Percentiles rank a stretch among this genome's conserved stretches.
These are phyloP conservation scores for Ogataea corticis DNA, from an alignment of 805 yeast genomes.

Conservation along the genomic window DNA sequence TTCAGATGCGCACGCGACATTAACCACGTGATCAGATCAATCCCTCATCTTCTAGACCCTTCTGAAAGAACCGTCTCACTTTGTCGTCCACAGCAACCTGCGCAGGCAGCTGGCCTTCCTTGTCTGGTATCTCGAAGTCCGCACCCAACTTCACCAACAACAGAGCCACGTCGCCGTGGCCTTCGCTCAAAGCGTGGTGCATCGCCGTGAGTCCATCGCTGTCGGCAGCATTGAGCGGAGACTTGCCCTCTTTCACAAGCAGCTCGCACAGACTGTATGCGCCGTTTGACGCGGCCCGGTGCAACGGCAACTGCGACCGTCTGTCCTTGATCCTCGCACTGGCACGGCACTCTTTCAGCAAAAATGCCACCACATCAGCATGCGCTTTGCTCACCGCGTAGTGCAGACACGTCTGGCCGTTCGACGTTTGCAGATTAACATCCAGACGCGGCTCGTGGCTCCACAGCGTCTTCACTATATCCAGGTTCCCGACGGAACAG, in stretches of 20 bases:
- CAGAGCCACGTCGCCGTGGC: constrained; percentile 75
- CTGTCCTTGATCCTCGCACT: constrained; percentile 67
- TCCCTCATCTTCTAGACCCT: constrained; percentile 26
- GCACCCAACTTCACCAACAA: constrained; percentile 68
- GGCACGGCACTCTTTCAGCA: constrained; percentile 58
- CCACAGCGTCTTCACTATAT: constrained; percentile 52
- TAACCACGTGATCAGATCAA: constrained; percentile 6
- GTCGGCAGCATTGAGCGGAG: constrained; percentile 71
- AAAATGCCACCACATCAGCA: constrained; percentile 48
- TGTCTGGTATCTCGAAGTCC: constrained; percentile 46
- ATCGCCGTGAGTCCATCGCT: constrained; percentile 78
- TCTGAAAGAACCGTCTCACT: constrained; percentile 41
- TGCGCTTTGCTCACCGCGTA: constrained; percentile 74
- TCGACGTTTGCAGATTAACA: constrained; percentile 56
- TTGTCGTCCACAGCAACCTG: constrained; percentile 58
- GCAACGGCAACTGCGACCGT: constrained; percentile 65
- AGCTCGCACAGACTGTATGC: constrained; percentile 54
- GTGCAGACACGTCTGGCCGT: constrained; percentile 75
- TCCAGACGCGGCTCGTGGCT: constrained; percentile 55
- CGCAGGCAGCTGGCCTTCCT: constrained; percentile 54
- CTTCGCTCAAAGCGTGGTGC: constrained; percentile 91
- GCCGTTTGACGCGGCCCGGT: constrained; percentile 83
- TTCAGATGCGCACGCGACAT: background rate
- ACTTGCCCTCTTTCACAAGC: constrained; percentile 51
- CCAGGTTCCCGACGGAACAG: constrained; percentile 65